These are phyloP conservation scores for Anethum foeniculum DNA, from an alignment of 140 eudicot genomes.

Conservation along the genomic window DNA sequence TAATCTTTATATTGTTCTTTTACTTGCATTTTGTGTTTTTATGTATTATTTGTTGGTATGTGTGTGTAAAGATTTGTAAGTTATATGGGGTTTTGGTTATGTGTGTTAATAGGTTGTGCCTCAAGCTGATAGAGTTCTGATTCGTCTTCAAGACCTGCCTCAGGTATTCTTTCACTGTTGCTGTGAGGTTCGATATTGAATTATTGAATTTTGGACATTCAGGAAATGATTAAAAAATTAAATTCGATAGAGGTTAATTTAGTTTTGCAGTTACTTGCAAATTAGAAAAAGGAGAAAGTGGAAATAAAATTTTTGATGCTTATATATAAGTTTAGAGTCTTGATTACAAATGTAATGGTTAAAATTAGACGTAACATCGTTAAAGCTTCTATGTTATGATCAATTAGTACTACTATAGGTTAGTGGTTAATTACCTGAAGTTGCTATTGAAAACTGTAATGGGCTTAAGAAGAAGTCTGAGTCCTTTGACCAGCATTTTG, in stretches of 20 bases:
- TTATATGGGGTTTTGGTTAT: conserved; percentile 8
- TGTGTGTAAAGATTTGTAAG: not conserved
- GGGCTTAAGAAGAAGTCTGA: not conserved
- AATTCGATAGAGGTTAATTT: not conserved
- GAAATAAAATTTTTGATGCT: not conserved
- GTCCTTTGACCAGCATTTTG: not conserved
- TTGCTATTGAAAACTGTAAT: not conserved
- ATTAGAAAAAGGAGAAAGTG: not conserved
- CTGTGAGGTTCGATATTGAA: not conserved
- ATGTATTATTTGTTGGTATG: not conserved
- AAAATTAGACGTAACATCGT: not conserved
- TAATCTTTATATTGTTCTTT: conserved; percentile 1
- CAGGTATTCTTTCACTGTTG: conserved; percentile 32
- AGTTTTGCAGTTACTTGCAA: no score
- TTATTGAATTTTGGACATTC: not conserved
- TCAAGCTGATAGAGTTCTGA: conserved; percentile 82
- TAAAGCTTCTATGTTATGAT: not conserved
- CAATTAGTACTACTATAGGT: not conserved
- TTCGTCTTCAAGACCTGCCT: conserved; percentile 82
- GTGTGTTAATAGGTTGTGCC: conserved; percentile 60
- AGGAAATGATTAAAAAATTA: not conserved
- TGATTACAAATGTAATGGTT: not conserved
- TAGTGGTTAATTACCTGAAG: not conserved
- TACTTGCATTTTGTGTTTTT: not conserved
- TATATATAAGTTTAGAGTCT: not conserved